These are phyloP conservation scores for Podaxis rugospora DNA, from an alignment of 768 basidiomycete genomes.

Conservation along the genomic window DNA sequence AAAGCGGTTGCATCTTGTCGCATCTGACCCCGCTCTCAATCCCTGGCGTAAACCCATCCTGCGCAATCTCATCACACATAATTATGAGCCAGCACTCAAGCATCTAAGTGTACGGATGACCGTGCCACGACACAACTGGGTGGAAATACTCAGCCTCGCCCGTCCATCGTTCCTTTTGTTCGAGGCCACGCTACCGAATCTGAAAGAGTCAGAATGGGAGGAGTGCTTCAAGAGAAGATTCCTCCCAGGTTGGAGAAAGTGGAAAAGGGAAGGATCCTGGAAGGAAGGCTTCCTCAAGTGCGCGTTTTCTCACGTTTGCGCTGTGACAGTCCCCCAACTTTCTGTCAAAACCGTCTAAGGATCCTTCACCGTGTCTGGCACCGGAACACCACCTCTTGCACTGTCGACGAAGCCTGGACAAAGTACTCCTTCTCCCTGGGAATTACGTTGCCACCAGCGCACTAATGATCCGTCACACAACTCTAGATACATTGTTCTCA, in stretches of 20 bases:
- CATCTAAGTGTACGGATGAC: constrained; percentile 58
- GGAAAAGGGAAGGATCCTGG: constrained; percentile 64
- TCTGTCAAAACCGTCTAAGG: constrained; percentile 30
- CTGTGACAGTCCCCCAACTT: constrained; percentile 1
- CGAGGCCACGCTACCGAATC: constrained; percentile 64
- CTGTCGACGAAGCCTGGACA: constrained; percentile 79
- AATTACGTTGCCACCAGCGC: background rate
- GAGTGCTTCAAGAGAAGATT: constrained; percentile 70
- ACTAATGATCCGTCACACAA: constrained; percentile 11
- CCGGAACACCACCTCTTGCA: constrained; percentile 63
- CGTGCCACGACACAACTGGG: constrained; percentile 77
- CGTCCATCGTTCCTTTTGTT: constrained; percentile 59
- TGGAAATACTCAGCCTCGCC: constrained; percentile 68
- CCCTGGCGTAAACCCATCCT: constrained; percentile 75
- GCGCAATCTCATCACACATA: constrained; percentile 40
- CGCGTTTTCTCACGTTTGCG: constrained; percentile 7
- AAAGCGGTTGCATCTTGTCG: constrained; percentile 49
- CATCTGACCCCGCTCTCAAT: constrained; percentile 62
- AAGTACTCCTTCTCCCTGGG: constrained; percentile 39
- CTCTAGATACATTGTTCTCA: constrained; percentile 66
- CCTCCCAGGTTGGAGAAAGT: constrained; percentile 71
- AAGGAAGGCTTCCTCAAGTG: constrained; percentile 67
- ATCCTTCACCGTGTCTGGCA: constrained; percentile 65
- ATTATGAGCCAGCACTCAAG: constrained; percentile 48
- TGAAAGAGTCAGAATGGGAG: constrained; percentile 66